These are phyloP conservation scores for Protomyces arabidopsidicola DNA, from an alignment of 1,139 yeast genomes.

Conservation along the genomic window DNA sequence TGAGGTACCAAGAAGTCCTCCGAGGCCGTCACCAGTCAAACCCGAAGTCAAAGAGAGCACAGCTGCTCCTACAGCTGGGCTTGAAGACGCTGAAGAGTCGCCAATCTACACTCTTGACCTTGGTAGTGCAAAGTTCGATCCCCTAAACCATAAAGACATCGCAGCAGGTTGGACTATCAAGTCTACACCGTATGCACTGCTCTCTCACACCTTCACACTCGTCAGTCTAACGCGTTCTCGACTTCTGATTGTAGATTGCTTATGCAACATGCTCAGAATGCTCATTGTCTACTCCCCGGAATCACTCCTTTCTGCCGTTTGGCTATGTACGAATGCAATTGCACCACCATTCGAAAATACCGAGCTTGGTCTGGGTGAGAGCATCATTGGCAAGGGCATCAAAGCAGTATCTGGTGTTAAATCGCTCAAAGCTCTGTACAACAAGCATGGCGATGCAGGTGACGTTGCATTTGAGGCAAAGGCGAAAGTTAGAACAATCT, in stretches of 20 bases:
- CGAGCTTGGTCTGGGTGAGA: conserved; percentile 34
- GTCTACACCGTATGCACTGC: conserved; percentile 31
- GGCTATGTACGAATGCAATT: conserved; percentile 34
- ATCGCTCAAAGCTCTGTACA: conserved; percentile 30
- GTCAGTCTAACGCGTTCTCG: conserved; percentile 34
- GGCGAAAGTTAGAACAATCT: conserved; percentile 32
- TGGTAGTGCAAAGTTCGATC: conserved; percentile 16
- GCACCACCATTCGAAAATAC: conserved; percentile 33
- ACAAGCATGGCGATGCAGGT: conserved; percentile 34
- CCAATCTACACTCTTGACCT: conserved; percentile 8
- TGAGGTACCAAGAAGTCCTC: not conserved
- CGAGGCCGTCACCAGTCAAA: not conserved
- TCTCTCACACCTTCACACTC: conserved; percentile 30
- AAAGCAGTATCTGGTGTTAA: conserved; percentile 32
- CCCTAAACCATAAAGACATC: conserved; percentile 8
- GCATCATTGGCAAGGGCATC: conserved; percentile 32
- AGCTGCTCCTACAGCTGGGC: not conserved
- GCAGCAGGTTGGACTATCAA: conserved; percentile 13
- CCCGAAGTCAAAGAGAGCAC: not conserved
- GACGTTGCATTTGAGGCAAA: conserved; percentile 36
- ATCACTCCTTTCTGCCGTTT: conserved; percentile 33
- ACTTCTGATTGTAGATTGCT: conserved; percentile 31
- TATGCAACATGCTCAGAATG: conserved; percentile 33
- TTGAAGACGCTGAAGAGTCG: conserved; percentile 4
- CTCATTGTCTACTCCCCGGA: conserved; percentile 30